Evolutionary conservation across 208 protist genomes (phyloP).

Genomic region (Leishmania tarentolae): DNA sequence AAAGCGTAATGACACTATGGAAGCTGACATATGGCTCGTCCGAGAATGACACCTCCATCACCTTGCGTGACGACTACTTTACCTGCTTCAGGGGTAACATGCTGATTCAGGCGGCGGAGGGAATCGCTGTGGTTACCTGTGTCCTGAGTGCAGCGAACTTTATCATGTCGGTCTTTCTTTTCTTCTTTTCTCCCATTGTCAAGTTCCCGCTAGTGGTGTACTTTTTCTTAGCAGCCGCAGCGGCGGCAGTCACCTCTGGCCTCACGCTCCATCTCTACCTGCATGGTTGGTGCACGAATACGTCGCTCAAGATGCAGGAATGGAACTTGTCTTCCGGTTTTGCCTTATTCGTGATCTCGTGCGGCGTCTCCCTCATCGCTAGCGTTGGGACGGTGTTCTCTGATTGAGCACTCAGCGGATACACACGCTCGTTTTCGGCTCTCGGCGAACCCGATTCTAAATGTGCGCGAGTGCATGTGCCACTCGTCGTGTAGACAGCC

Average conservation of each 20-base stretch:
- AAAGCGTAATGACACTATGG: conserved; percentile 36
- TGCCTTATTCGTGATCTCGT: conserved; percentile 30
- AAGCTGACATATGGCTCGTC: conserved; percentile 17
- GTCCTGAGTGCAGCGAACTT: conserved; percentile 44
- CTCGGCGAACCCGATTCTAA: no score
- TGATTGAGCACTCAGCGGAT: not conserved
- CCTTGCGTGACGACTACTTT: conserved; percentile 45
- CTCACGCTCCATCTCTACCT: conserved; percentile 45
- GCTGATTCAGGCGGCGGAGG: conserved; percentile 57
- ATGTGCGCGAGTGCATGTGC: not conserved
- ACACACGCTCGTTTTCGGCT: not conserved
- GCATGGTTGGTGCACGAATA: conserved; percentile 40
- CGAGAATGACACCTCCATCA: not conserved
- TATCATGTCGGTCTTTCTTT: conserved; percentile 41
- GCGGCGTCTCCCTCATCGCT: conserved; percentile 24
- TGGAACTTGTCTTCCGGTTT: conserved; percentile 33
- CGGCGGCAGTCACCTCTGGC: conserved; percentile 28
- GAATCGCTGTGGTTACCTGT: conserved; percentile 41
- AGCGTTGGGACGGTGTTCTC: conserved; percentile 26
- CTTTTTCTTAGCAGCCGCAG: conserved; percentile 29
- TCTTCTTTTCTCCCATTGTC: conserved; percentile 37
- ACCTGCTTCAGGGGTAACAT: conserved; percentile 43
- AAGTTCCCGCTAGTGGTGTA: conserved; percentile 42
- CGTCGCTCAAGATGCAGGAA: conserved; percentile 16
- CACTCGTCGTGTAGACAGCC: no score